Conservation (phyloP, 2,329 filamentous ascomycete species). For the Orbilia oligospora region DNA sequence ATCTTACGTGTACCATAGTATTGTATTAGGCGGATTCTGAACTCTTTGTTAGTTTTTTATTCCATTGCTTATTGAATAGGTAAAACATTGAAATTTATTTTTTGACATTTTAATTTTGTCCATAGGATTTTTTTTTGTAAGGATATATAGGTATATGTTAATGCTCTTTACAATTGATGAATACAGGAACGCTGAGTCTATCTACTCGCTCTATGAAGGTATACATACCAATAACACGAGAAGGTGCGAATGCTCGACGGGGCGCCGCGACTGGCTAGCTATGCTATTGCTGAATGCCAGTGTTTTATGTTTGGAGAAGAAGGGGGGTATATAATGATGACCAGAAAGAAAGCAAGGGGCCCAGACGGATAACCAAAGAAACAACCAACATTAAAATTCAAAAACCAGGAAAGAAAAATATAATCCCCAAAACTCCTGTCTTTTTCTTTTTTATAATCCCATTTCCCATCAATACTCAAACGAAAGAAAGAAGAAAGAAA, state of each 20-base stretch:
- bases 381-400: neutral
- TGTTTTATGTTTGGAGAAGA: neutral
- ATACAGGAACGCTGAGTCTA: conserved; percentile 29
- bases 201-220: conserved; percentile 40
- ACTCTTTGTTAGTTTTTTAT: neutral
- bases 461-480: conserved; percentile 13
- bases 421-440: conserved; percentile 46
- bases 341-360: conserved; percentile 39
- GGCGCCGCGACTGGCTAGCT: conserved; percentile 4
- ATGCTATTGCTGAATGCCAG: conserved; percentile 8
- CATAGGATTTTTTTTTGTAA: neutral
- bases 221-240: conserved; percentile 25
- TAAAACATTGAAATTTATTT: neutral
- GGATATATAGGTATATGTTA: neutral
- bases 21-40: neutral
- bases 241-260: conserved; percentile 10
- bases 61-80: neutral
- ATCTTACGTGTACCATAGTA: conserved; percentile 47
- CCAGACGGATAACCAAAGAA: conserved; percentile 16
- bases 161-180: conserved; percentile 15
- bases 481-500: conserved; percentile 13
- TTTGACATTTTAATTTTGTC: neutral
- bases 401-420: conserved; percentile 16
- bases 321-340: conserved; percentile 8
- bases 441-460: conserved; percentile 30